Evolutionary conservation across 164 flowering plant species (phyloP).

Genomic region (Macadamia tetraphylla): DNA sequence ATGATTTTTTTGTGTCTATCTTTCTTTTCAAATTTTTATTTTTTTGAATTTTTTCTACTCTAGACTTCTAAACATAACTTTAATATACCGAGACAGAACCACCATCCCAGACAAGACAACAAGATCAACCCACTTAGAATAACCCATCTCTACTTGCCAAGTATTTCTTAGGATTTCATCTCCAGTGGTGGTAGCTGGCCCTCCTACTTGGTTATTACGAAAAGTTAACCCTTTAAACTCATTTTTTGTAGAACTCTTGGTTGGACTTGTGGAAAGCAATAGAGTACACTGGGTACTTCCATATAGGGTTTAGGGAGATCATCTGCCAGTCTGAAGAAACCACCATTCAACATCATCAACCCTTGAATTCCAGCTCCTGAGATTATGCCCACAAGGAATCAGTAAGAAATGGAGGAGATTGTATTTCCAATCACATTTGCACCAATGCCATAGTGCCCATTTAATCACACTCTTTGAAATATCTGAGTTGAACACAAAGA

Average conservation of each 20-base stretch:
- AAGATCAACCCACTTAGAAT: slow-evolving; percentile 54
- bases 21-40: too few relatives aligned
- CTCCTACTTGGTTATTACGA: slow-evolving; percentile 13
- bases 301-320: slow-evolving; percentile 51
- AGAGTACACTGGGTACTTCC: slow-evolving; percentile 57
- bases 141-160: slow-evolving; percentile 45
- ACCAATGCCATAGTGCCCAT: slow-evolving; percentile 51
- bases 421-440: slow-evolving; percentile 51
- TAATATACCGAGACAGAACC: slow-evolving; percentile 21
- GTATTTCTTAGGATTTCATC: slow-evolving; percentile 23
- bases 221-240: slow-evolving; percentile 36
- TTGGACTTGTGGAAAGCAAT: slow-evolving; percentile 40
- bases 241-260: slow-evolving; percentile 44
- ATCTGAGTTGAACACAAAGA: slow-evolving; percentile 20
- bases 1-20: too few relatives aligned
- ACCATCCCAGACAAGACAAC: slow-evolving; percentile 45
- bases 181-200: slow-evolving; percentile 22
- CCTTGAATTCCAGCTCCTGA: slow-evolving; percentile 63
- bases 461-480: slow-evolving; percentile 46
- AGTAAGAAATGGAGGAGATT: slow-evolving; percentile 48
- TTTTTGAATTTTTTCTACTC: too few relatives aligned
- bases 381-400: slow-evolving; percentile 55
- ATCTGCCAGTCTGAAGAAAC: slow-evolving; percentile 45
- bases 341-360: slow-evolving; percentile 41
- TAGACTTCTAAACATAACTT: too few relatives aligned